Conservation (phyloP, 2,329 filamentous ascomycete species). For the Claviceps fusiformis region DNA sequence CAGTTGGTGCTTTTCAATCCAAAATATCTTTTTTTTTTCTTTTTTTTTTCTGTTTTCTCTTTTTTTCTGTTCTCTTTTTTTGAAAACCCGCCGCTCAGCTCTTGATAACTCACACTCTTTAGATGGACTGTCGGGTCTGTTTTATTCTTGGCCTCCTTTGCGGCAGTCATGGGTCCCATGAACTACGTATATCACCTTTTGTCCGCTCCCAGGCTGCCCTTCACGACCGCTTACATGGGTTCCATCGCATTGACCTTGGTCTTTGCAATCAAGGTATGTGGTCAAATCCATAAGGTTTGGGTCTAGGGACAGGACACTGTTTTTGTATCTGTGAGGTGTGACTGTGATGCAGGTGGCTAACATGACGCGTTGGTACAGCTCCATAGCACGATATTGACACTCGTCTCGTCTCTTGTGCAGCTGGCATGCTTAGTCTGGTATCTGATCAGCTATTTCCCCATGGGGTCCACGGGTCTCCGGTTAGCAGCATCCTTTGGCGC, state of each 20-base stretch:
- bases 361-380: slow-evolving; percentile 41
- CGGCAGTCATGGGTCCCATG: slow-evolving; percentile 82
- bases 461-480: slow-evolving; percentile 80
- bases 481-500: slow-evolving; percentile 79
- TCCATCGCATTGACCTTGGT: slow-evolving; percentile 82
- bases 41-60: no score
- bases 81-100: slow-evolving; percentile 12
- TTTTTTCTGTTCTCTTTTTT: no score
- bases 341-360: neutral
- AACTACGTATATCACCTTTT: slow-evolving; percentile 73
- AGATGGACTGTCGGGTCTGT: slow-evolving; percentile 87
- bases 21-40: no score
- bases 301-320: neutral
- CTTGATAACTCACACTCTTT: neutral
- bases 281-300: slow-evolving; percentile 15
- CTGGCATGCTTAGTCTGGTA: slow-evolving; percentile 81
- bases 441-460: slow-evolving; percentile 92
- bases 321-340: neutral
- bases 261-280: slow-evolving; percentile 77
- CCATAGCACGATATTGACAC: slow-evolving; percentile 69
- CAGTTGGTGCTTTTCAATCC: neutral
- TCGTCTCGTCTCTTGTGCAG: slow-evolving; percentile 73
- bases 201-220: slow-evolving; percentile 74
- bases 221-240: slow-evolving; percentile 89
- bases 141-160: slow-evolving; percentile 85